Base-by-base conservation (phyloP, 2,329 filamentous ascomycete species). In the Alternaria ethzedia region DNA sequence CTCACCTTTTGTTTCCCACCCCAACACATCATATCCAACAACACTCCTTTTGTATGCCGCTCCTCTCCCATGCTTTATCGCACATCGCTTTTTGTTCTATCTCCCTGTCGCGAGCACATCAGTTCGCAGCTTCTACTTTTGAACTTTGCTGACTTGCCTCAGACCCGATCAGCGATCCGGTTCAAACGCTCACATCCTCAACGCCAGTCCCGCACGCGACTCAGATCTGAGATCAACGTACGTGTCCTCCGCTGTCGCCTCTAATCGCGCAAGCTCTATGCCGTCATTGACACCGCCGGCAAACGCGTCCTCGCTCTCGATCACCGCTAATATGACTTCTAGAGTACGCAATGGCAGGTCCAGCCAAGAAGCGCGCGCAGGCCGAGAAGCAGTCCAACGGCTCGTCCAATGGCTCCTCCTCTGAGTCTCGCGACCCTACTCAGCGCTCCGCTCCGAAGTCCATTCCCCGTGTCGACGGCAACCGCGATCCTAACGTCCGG, bases 261-360 rank as follows among this genome's bases (percentile, higher is more conserved):
- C 47, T 52, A 3, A 45, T 32, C n/a, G 46, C 32, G 28, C 5
- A 45, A 50, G 28, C 25, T n/a, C 47, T 9, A 23, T 15, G 13
- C 32, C 41, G 43, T 20, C 3, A n/a, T 32, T 23, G 28, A 20
- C 32, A 17, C 52, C 12, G 25, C 41, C 17, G 11, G 47, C 43
- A 61, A 36, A 54, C 43, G 9, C 30, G 25, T 59, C 41, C 46
- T 52, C 55, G 50, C 57, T 47, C 50, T 36, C 30, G 21, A 51
- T 28, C 64, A 67, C 49, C 61, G 51, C 71, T 77, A 63, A 75
- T 64, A 61, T 56, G 62, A 32, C 11, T 26, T 59, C 30, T 58
- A 75, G 64, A 65, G 52, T 63, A 56, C 63, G 66, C 58, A 44
- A 83, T 83, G 82, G 79, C 70, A 21, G 79, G 78, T 44, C 71